Evolutionary conservation across 345 rosid species (phyloP), one percentile per base, ranked within the genome.

Genomic region (Euphorbia peplus): DNA sequence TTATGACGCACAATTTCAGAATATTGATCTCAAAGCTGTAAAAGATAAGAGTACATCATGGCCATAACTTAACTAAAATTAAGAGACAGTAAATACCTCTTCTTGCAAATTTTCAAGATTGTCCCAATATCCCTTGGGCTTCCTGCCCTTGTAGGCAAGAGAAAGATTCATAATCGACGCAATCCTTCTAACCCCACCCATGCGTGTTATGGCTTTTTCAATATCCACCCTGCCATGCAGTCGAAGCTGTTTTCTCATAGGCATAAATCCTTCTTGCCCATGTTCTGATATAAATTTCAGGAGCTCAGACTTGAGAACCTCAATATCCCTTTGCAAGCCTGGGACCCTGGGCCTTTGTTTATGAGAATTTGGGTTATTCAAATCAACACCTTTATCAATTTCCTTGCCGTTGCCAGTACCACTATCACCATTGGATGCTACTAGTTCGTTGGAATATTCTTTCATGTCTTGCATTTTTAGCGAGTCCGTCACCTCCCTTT

Each of bases 251-350:
- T 95, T 95, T 79, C 99, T 88, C 97, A 91, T 95, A 0, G 97
- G 99, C 99, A 95, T 95, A 80, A 91, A 95, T 56, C 99, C 99
- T 79, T 89, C 97, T 73, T 89, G 93, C 47, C 99, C 99, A 60
- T 89, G 89, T 67, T 87, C 88, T 21, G 85, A 76, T 72, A 95
- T 83, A 72, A 95, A 95, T 71, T 87, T 87, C 69, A 87, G 69
- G 54, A 95, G 86, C 79, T 95, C 99, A 16, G 91, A 80, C 64
- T 88, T 89, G n/a, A 95, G 83, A 57, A 91, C 72, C 79, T 89
- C 89, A 8, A 89, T 78, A 79, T 95, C 87, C 70, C 85, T 81
- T 73, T 95, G 97, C 76, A 95, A 80, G 64, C 95, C 95, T 0
- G 95, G 99, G 76, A 95, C 86, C 75, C 89, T 87, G 0, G 89